phyloP scores from a whole-genome alignment of 768 basidiomycete genomes.

The Pluteus cervinus region DNA sequence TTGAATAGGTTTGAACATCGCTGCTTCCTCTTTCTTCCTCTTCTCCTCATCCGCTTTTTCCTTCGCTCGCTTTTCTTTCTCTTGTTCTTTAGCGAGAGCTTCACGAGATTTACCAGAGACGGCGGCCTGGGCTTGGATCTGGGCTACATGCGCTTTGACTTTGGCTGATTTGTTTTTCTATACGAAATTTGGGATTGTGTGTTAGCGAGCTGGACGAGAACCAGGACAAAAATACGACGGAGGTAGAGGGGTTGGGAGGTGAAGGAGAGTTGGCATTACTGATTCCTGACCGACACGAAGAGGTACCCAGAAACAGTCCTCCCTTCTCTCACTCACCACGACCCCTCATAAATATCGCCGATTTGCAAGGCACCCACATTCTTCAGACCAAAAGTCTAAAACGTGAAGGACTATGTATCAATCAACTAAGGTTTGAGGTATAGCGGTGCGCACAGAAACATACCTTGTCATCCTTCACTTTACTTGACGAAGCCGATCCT shows the following conservation, averaged over 20 bases:
- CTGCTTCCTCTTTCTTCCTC: constrained; percentile 78
- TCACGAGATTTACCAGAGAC: constrained; percentile 77
- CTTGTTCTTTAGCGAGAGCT: constrained; percentile 77
- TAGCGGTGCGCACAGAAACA: constrained; percentile 6
- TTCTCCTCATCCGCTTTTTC: constrained; percentile 78
- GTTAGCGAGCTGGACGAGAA: constrained; percentile 4
- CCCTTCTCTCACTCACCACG: no score
- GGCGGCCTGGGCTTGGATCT: constrained; percentile 73
- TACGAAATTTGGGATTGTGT: constrained; percentile 3
- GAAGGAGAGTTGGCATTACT: neutral
- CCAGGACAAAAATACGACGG: constrained; percentile 4
- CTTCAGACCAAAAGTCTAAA: constrained; percentile 84
- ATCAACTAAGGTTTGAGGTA: constrained; percentile 19
- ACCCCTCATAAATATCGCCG: no score
- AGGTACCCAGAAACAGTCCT: no score
- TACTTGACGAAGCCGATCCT: constrained; percentile 49
- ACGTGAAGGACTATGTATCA: constrained; percentile 10
- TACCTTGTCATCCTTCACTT: constrained; percentile 81
- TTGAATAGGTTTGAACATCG: constrained; percentile 74
- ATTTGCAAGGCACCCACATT: constrained; percentile 59
- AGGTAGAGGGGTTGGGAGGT: constrained; percentile 3
- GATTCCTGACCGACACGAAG: neutral
- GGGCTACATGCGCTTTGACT: constrained; percentile 80
- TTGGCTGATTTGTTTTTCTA: constrained; percentile 95
- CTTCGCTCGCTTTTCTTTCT: constrained; percentile 72